These are phyloP conservation scores for Isabelozyma heimii DNA, from an alignment of 805 yeast genomes.

Conservation along the genomic window DNA sequence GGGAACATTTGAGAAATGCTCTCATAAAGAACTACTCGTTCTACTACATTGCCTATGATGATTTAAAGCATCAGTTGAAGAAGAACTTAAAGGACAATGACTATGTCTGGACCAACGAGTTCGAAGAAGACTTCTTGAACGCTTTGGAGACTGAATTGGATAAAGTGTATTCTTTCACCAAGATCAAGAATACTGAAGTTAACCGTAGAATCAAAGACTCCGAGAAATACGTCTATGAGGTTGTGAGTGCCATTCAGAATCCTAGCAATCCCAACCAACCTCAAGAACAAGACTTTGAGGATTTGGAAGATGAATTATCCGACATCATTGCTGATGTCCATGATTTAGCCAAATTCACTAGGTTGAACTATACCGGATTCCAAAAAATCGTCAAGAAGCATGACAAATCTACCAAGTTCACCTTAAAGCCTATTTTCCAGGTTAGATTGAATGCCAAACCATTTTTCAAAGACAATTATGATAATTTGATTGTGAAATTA, in stretches of 20 bases:
- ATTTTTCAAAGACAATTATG: constrained; percentile 93
- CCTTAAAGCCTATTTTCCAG: constrained; percentile 87
- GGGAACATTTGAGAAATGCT: constrained; percentile 86
- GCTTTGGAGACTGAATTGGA: constrained; percentile 80
- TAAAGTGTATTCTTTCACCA: constrained; percentile 89
- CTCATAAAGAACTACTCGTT: constrained; percentile 86
- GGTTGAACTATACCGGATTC: constrained; percentile 94
- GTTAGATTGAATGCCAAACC: constrained; percentile 92
- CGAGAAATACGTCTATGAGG: constrained; percentile 67
- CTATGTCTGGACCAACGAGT: constrained; percentile 65
- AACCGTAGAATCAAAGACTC: constrained; percentile 79
- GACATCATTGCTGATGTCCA: constrained; percentile 97
- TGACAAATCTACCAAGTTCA: constrained; percentile 75
- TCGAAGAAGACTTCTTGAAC: constrained; percentile 80
- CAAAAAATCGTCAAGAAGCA: constrained; percentile 96
- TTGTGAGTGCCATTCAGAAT: constrained; percentile 48
- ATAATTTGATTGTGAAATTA: constrained; percentile 80
- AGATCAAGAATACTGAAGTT: constrained; percentile 83
- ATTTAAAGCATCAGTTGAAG: constrained; percentile 77
- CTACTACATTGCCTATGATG: constrained; percentile 91
- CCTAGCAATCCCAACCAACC: constrained; percentile 27
- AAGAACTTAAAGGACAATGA: constrained; percentile 59
- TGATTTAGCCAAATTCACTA: constrained; percentile 89
- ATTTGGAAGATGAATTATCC: constrained; percentile 40
- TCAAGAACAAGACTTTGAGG: constrained; percentile 42